These are phyloP conservation scores for Hibiscus trionum DNA, from an alignment of 345 rosid genomes.

Conservation along the genomic window DNA sequence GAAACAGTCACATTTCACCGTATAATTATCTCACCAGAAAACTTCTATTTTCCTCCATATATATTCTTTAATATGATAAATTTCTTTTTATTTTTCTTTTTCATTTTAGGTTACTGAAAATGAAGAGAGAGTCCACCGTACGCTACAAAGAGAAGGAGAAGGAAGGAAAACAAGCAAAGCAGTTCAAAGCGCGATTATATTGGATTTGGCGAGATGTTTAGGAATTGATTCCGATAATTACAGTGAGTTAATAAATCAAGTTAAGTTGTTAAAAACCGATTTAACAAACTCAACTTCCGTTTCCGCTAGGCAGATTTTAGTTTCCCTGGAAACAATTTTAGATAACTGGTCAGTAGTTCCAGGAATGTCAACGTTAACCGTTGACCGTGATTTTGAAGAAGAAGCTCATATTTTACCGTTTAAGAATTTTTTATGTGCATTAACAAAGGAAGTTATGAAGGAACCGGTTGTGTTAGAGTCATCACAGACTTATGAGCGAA, in stretches of 20 bases:
- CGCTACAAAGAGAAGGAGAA: conserved; percentile 30
- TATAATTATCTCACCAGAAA: background rate
- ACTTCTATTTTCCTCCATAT: background rate
- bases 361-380: background rate
- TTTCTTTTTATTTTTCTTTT: background rate
- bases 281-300: conserved; percentile 12
- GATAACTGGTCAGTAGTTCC: conserved; percentile 22
- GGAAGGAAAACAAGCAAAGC: conserved; percentile 30
- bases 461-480: conserved; percentile 40
- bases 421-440: conserved; percentile 35
- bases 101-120: conserved; percentile 31
- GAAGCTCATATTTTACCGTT: conserved; percentile 29
- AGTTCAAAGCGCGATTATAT: conserved; percentile 32
- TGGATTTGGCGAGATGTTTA: conserved; percentile 39
- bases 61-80: background rate
- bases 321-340: conserved; percentile 26
- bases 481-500: conserved; percentile 36
- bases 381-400: conserved; percentile 24
- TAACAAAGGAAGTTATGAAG: conserved; percentile 41
- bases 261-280: conserved; percentile 24
- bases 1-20: conserved; percentile 30
- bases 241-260: conserved; percentile 24
- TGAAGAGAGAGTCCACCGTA: conserved; percentile 31
- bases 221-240: conserved; percentile 26
- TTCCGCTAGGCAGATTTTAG: conserved; percentile 20